phyloP scores from a whole-genome alignment of 345 rosid species.

The Hibiscus mutabilis region DNA sequence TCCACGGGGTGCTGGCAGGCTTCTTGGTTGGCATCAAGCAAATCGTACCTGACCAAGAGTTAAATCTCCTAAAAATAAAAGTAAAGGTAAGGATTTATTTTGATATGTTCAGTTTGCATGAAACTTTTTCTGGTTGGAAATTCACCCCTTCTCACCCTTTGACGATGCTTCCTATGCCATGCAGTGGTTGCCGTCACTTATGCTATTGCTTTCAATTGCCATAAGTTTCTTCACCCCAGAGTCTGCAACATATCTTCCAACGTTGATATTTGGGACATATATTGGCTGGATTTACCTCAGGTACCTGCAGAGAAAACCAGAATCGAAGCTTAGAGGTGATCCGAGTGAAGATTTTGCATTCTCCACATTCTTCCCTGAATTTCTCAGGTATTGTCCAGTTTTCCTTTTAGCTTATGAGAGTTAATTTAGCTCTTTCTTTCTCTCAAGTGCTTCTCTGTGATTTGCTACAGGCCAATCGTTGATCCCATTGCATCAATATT shows the following conservation, averaged over 20 bases:
- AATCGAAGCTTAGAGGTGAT: conserved; percentile 86
- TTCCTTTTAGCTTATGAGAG: not conserved
- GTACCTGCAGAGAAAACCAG: conserved; percentile 76
- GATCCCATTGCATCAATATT: conserved; percentile 77
- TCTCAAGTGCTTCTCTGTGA: not conserved
- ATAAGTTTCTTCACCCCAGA: conserved; percentile 70
- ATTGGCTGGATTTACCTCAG: conserved; percentile 92
- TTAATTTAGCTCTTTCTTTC: not conserved
- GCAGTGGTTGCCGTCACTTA: conserved; percentile 94
- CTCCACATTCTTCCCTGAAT: conserved; percentile 89
- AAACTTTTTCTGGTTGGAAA: conserved; percentile 10
- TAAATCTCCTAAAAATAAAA: conserved; percentile 62
- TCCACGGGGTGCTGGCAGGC: conserved; percentile 80
- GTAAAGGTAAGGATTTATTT: conserved; percentile 53
- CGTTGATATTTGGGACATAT: conserved; percentile 84
- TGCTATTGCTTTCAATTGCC: conserved; percentile 56
- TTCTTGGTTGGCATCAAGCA: conserved; percentile 95
- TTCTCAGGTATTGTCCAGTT: conserved; percentile 46
- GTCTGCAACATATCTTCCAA: conserved; percentile 77
- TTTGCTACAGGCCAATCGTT: conserved; percentile 59
- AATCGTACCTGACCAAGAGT: conserved; percentile 90
- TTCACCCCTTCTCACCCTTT: conserved; percentile 13
- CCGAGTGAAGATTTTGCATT: conserved; percentile 92
- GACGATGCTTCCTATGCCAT: conserved; percentile 17
- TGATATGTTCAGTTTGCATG: not conserved